Percentiles rank a stretch among this genome's conserved stretches.
These are phyloP conservation scores for Coemansia sp. DNA, from an alignment of 192 early-diverging fungal genomes.

Conservation along the genomic window DNA sequence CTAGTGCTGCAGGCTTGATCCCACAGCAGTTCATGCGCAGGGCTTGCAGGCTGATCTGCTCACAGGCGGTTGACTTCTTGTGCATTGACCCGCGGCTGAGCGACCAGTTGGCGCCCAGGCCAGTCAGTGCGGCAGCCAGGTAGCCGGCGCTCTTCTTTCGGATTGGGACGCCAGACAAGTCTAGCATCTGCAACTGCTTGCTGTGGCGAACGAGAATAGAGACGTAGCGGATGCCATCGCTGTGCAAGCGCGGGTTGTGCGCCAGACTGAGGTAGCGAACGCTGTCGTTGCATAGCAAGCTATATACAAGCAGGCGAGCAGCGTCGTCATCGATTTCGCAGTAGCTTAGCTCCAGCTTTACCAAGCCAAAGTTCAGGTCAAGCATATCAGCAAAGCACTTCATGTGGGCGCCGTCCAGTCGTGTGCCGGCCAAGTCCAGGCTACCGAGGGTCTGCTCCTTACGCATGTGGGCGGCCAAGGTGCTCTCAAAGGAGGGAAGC, in stretches of 20 bases:
- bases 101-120: conserved; percentile 44
- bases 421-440: conserved; percentile 51
- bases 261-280: conserved; percentile 64
- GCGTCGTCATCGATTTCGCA: conserved; percentile 75
- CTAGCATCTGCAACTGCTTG: conserved; percentile 59
- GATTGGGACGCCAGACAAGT: conserved; percentile 67
- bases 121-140: conserved; percentile 63
- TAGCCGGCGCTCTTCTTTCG: conserved; percentile 68
- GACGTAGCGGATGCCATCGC: conserved; percentile 72
- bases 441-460: conserved; percentile 36
- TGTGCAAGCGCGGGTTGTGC: conserved; percentile 66
- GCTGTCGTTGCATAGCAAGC: conserved; percentile 65
- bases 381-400: conserved; percentile 74
- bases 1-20: conserved; percentile 46
- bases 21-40: conserved; percentile 56
- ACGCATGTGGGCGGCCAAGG: conserved; percentile 33
- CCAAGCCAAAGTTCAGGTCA: conserved; percentile 70
- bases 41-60: conserved; percentile 40
- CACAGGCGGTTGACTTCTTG: conserved; percentile 28
- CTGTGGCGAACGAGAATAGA: conserved; percentile 74
- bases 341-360: conserved; percentile 62
- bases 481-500: conserved; percentile 29
- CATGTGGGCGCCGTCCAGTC: conserved; percentile 56
- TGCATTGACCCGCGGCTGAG: conserved; percentile 49
- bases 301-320: conserved; percentile 67